Evolutionary conservation across 164 flowering plant species (phyloP), one percentile per base, ranked within the genome.

Genomic region (Liriodendron chinense): DNA sequence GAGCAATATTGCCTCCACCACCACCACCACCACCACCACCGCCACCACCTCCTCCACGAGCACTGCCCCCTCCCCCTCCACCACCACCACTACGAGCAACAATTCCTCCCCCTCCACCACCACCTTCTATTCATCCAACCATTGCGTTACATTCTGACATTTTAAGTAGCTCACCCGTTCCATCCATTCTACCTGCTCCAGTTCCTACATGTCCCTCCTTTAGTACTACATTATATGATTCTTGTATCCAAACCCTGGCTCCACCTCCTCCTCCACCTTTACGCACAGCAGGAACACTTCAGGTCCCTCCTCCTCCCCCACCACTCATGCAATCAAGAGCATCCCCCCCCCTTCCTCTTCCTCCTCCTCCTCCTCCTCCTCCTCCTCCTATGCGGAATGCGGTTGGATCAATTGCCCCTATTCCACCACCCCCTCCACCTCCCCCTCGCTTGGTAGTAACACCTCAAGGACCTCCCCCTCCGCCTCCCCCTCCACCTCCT

Each of bases 281-380:
- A 4, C 48, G 1, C 9, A 28, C 65, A 49, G 50, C 18, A 3
- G 16, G 16, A 57, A 65, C 66, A 13, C 50, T 50, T 68, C 72
- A 47, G 23, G 22, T 25, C 62, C 72, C 62, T 71, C 78, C 68
- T 53, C 78, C 49, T 57, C 73, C 1, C 70, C 78, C 13, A 1
- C 70, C 70, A 24, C 74, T 14, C 57, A 53, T 14, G 12, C 57
- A 9, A 53, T 53, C 57, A 53, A 53, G 57, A 53, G 16, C 57
- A 53, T 14, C 59, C 8, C 59, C 57, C 53, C 57, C 57, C 9
- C 53, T 9, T 14, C 57, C 57, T 50, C 73, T 78, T 47, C 77
- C 76, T 22, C 76, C 78, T 28, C 76, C 77, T 12, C 71, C 80
- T n/a, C 77, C 76, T 12, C 76, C 70, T 61, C 68, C 69, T 47